Percentiles rank a stretch among this genome's conserved stretches.
Evolutionary conservation across 2,329 filamentous ascomycete species (phyloP).

Genomic region (Clarireedia paspali): DNA sequence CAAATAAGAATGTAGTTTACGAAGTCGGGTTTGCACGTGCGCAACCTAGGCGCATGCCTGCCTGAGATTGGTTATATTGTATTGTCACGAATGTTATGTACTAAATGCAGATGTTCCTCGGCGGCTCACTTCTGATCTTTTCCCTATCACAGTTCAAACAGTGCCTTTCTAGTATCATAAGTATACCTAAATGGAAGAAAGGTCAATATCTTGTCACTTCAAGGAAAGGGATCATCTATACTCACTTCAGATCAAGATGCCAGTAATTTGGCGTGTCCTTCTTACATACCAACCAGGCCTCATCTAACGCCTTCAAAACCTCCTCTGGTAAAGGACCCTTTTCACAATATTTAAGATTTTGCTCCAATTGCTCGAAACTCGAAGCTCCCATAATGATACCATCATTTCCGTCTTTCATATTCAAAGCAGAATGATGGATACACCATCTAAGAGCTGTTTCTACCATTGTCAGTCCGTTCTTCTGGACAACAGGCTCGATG

Average conservation of each 20-base stretch:
- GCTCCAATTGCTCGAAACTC: constrained; percentile 33
- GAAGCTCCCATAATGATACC: constrained; percentile 36
- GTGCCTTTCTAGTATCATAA: constrained; percentile 22
- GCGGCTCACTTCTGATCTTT: background rate
- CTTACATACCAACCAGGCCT: constrained; percentile 55
- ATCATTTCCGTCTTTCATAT: constrained; percentile 38
- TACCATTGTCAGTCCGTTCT: constrained; percentile 50
- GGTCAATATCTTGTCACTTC: background rate
- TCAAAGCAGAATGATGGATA: constrained; percentile 50
- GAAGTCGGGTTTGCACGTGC: too few species aligned
- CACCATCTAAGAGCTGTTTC: constrained; percentile 55
- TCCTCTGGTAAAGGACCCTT: constrained; percentile 55
- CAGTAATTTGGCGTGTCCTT: constrained; percentile 32
- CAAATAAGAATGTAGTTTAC: too few species aligned
- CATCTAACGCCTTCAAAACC: constrained; percentile 53
- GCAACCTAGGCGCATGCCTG: too few species aligned
- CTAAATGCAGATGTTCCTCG: background rate
- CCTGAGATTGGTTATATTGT: too few species aligned
- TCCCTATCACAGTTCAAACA: constrained; percentile 13
- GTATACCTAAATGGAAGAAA: constrained; percentile 11
- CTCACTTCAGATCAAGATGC: constrained; percentile 27
- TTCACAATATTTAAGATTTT: constrained; percentile 36
- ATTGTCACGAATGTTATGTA: background rate
- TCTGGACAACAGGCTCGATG: constrained; percentile 51
- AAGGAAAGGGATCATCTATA: background rate